Conservation (phyloP, 2,329 filamentous ascomycete genomes). For the Cladosporium sp. region DNA sequence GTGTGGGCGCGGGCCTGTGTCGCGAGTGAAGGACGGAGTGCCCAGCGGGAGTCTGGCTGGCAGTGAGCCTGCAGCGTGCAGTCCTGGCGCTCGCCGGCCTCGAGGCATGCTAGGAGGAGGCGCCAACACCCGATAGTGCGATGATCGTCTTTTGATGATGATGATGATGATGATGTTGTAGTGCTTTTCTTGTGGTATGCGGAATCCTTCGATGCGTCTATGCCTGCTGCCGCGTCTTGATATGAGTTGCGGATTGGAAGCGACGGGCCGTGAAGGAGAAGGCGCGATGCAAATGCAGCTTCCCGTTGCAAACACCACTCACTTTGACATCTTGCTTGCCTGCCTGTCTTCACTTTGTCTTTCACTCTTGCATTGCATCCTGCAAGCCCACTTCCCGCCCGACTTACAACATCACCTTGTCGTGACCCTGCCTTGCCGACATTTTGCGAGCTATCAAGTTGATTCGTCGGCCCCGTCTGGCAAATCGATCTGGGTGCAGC, state of each 20-base stretch:
- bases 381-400: background rate
- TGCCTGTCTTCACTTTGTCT: background rate
- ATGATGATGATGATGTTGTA: background rate
- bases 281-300: slow-evolving; percentile 3
- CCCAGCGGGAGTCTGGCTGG: slow-evolving; percentile 9
- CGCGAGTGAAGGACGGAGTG: slow-evolving; percentile 6
- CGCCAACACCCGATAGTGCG: background rate
- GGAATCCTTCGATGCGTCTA: background rate
- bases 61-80: slow-evolving; percentile 7
- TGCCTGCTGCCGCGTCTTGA: background rate
- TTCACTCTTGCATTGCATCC: background rate
- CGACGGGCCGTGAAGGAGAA: background rate
- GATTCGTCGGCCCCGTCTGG: background rate
- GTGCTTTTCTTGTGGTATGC: background rate
- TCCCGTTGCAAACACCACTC: background rate
- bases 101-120: background rate
- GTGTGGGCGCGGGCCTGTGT: background rate
- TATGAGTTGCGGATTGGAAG: background rate
- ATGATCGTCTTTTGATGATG: background rate
- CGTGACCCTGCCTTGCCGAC: background rate
- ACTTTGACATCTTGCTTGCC: background rate
- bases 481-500: background rate
- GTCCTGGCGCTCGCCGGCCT: background rate
- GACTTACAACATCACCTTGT: background rate
- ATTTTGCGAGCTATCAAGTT: background rate